Evolutionary conservation across 164 flowering plant genomes (phyloP), one percentile per base, ranked within the genome.

Genomic region (Vitis rotundifolia): DNA sequence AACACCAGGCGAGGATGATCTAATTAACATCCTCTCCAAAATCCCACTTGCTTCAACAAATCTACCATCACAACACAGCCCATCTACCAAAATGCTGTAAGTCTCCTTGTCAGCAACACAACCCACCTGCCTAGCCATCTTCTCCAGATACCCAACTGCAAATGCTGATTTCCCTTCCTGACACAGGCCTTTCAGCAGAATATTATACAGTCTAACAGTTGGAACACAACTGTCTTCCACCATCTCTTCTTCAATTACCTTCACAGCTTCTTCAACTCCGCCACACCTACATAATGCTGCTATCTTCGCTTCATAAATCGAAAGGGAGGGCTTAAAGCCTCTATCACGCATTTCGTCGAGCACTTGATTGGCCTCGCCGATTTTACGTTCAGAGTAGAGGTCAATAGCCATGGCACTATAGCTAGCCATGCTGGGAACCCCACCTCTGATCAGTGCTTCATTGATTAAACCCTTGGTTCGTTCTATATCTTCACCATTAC

Each of bases 121-220:
- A n/a, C 90, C 91, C 10, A 77, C 71, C 75, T 83, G 85, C 69
- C 71, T 82, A n/a, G 75, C 74, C 86, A 91, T 92, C 82, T 86
- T 87, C 71, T 82, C 78, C 53, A 91, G 67, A 74, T 82, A 89
- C 47, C 54, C 76, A 51, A 84, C 64, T 10, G 88, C 94, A 58
- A 54, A 26, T 50, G 11, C 67, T 4, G 88, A 81, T 71, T 79
- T 67, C 59, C 89, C 81, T 19, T 64, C 81, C 55, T 79, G 70
- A 53, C 94, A 92, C 0, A 89, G 79, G 3, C 89, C 88, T 78
- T 71, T 83, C 26, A 92, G 53, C 55, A 89, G 66, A 56, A 73
- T 51, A 54, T 85, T 87, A 59, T 85, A 88, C 56, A 85, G 62
- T 72, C 52, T 76, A 49, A 84, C 74, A 22, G 68, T 82, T 9